These are phyloP conservation scores for Ophiostoma novo-ulmi DNA, from an alignment of 2,329 filamentous ascomycete genomes.

Conservation along the genomic window DNA sequence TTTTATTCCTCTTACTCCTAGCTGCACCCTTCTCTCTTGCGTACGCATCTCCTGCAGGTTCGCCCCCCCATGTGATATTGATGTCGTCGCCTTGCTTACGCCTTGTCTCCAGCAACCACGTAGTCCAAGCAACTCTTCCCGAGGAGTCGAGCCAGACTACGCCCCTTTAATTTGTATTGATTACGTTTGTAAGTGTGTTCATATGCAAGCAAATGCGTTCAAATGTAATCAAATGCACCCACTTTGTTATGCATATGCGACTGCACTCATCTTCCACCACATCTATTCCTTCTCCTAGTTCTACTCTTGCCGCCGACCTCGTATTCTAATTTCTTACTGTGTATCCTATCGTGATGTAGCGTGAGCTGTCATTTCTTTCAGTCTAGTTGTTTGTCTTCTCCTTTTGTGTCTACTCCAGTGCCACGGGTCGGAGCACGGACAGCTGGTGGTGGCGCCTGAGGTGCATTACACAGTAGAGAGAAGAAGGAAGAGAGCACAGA, in stretches of 20 bases:
- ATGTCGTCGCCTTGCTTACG: neutral
- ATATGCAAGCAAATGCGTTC: neutral
- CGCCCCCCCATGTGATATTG: constrained; percentile 19
- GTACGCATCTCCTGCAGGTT: constrained; percentile 17
- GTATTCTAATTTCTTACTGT: neutral
- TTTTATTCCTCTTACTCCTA: neutral
- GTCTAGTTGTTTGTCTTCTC: neutral
- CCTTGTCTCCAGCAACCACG: neutral
- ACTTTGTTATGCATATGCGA: neutral
- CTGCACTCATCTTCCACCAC: neutral
- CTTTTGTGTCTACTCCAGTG: neutral
- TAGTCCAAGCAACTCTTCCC: constrained; percentile 1
- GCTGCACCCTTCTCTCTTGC: neutral
- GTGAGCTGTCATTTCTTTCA: neutral
- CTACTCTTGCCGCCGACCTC: neutral
- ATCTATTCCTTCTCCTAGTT: neutral
- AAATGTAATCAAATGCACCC: neutral
- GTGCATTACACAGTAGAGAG: neutral
- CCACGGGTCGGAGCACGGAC: neutral
- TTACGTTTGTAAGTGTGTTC: neutral
- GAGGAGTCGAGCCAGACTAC: neutral
- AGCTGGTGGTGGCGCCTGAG: neutral
- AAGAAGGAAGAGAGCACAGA: neutral
- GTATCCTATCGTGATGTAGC: neutral
- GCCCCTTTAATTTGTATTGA: neutral